Evolutionary conservation across 352 stramenopile genomes (phyloP).

Genomic region (Globisporangium emineosum): DNA sequence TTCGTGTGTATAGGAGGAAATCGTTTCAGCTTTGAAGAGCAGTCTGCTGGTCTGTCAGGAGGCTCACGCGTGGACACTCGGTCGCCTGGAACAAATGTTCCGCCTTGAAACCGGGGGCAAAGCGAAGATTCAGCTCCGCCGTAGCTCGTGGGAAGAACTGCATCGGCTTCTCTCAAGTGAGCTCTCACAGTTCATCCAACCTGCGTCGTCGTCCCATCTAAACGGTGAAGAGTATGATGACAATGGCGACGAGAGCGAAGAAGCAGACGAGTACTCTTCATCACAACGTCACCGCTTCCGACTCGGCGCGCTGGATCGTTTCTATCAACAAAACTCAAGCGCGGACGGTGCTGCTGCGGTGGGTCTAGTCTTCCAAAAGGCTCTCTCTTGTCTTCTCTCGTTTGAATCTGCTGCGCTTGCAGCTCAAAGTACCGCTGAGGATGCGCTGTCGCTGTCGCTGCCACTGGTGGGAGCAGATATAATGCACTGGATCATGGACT

Average conservation of each 20-base stretch:
- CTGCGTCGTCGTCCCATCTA: slow-evolving; percentile 2
- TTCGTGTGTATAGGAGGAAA: slow-evolving; percentile 37
- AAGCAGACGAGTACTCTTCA: slow-evolving; percentile 16
- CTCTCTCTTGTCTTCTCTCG: slow-evolving; percentile 40
- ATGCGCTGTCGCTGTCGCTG: not conserved
- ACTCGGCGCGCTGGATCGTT: slow-evolving; percentile 35
- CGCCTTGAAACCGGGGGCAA: not conserved
- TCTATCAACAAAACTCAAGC: slow-evolving; percentile 52
- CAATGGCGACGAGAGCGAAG: slow-evolving; percentile 14
- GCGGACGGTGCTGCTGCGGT: slow-evolving; percentile 38
- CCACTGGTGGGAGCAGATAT: slow-evolving; percentile 10
- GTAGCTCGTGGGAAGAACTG: slow-evolving; percentile 42
- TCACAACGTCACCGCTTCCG: slow-evolving; percentile 23
- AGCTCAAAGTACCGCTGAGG: not conserved
- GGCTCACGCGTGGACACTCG: slow-evolving; percentile 41
- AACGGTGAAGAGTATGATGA: slow-evolving; percentile 19
- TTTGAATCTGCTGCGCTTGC: slow-evolving; percentile 30
- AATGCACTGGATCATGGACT: slow-evolving; percentile 32
- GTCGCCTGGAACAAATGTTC: slow-evolving; percentile 42
- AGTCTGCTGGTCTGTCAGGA: slow-evolving; percentile 35
- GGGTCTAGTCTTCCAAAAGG: slow-evolving; percentile 43
- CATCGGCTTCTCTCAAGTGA: slow-evolving; percentile 36
- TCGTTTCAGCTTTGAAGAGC: slow-evolving; percentile 52
- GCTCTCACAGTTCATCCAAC: slow-evolving; percentile 38
- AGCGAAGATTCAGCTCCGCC: slow-evolving; percentile 7